These are phyloP conservation scores for Talaromyces sp. DNA, from an alignment of 2,329 filamentous ascomycete species.

Conservation along the genomic window DNA sequence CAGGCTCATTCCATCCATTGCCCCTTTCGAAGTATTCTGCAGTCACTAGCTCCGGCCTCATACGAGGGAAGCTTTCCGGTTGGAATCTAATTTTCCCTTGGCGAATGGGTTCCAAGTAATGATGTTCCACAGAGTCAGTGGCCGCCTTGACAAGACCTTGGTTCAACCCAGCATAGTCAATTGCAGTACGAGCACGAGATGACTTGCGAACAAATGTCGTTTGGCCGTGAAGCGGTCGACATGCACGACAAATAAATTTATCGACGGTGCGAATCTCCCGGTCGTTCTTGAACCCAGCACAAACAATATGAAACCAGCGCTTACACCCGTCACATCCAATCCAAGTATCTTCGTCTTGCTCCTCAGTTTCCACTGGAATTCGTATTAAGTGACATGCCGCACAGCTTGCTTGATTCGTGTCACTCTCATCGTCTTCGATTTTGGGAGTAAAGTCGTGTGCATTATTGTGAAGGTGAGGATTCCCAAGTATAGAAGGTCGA, in stretches of 20 bases:
- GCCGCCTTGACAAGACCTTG: slow-evolving; percentile 67
- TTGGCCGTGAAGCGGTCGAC: slow-evolving; percentile 62
- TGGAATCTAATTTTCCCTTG: slow-evolving; percentile 64
- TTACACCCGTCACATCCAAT: slow-evolving; percentile 71
- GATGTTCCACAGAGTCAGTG: slow-evolving; percentile 66
- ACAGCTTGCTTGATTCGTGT: slow-evolving; percentile 53
- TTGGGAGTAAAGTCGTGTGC: slow-evolving; percentile 26
- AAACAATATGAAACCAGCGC: slow-evolving; percentile 69
- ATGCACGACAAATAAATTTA: slow-evolving; percentile 66
- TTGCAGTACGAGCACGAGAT: slow-evolving; percentile 64
- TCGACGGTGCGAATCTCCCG: slow-evolving; percentile 67
- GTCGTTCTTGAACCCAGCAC: slow-evolving; percentile 67
- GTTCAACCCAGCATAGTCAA: slow-evolving; percentile 70
- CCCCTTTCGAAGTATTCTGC: slow-evolving; percentile 65
- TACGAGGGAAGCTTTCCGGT: slow-evolving; percentile 64
- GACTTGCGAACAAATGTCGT: slow-evolving; percentile 71
- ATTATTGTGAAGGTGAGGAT: slow-evolving; percentile 10
- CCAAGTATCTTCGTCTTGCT: slow-evolving; percentile 62
- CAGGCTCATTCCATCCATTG: slow-evolving; percentile 66
- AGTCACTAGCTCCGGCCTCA: slow-evolving; percentile 65
- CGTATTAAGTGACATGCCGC: slow-evolving; percentile 60
- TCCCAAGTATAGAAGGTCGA: slow-evolving; percentile 7
- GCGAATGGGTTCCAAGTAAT: slow-evolving; percentile 69
- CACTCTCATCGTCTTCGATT: slow-evolving; percentile 31
- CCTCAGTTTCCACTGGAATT: slow-evolving; percentile 52